A percentile compares a stretch with the other conserved stretches of the same genome.
These are phyloP conservation scores for Reutealis trisperma DNA, from an alignment of 345 rosid species.

Conservation along the genomic window DNA sequence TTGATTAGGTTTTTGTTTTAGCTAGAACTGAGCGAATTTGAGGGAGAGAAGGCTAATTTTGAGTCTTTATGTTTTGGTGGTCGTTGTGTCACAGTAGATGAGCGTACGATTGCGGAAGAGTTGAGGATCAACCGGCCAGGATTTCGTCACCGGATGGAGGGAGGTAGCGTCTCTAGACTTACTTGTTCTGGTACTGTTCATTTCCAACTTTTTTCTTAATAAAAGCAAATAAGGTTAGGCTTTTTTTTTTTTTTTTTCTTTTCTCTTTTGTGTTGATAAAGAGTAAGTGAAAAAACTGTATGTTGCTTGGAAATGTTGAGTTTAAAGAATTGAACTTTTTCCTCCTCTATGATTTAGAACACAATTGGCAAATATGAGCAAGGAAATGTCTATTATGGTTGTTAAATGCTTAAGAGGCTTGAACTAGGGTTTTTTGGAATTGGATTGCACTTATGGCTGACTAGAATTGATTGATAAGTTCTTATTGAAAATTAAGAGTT, in stretches of 20 bases:
- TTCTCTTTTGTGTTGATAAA: background rate
- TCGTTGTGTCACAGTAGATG: constrained; percentile 51
- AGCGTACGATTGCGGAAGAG: constrained; percentile 54
- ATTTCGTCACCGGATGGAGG: constrained; percentile 96
- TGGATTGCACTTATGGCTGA: background rate
- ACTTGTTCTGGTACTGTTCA: constrained; percentile 82
- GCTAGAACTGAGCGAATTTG: constrained; percentile 1
- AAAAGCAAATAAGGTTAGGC: constrained; percentile 28
- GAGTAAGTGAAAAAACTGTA: background rate
- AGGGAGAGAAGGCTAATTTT: constrained; percentile 11
- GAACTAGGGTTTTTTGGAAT: constrained; percentile 11
- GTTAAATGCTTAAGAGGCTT: constrained; percentile 12
- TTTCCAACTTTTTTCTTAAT: constrained; percentile 44
- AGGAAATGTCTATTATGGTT: background rate
- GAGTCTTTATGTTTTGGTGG: constrained; percentile 9
- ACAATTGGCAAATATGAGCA: background rate
- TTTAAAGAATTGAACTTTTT: background rate
- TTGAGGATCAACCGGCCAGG: constrained; percentile 60
- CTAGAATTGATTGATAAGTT: background rate
- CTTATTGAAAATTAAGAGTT: background rate
- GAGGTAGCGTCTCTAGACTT: constrained; percentile 98
- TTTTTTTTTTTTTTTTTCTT: no score
- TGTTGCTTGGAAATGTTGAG: constrained; percentile 19
- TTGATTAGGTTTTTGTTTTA: constrained; percentile 11
- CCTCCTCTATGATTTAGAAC: background rate